Base-by-base conservation (phyloP, 2,329 filamentous ascomycete species). In the Ceratocystis cubensis region DNA sequence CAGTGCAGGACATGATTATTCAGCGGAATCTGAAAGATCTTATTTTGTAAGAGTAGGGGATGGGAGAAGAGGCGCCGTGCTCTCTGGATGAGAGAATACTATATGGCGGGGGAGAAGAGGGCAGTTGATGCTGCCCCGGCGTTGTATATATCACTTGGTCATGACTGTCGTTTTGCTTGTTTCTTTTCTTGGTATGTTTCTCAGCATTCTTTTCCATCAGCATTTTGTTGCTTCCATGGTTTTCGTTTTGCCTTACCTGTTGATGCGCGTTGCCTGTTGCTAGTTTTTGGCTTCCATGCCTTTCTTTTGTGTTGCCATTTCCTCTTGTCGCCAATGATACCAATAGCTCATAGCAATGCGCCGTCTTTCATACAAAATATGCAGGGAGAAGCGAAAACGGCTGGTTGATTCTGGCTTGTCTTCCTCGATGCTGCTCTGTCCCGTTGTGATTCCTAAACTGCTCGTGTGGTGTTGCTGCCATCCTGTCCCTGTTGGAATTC, bases 1-100 rank as follows among this genome's bases (percentile, higher is more conserved):
- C 88, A 10, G 89, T 93, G 66, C 88, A 93, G 76, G 89, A 93
- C 75, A 93, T 91, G 86, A 89, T 91, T 72, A 90, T 91, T 72
- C 88, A 91, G 76, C 87, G 87, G 74, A 91, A 91, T 74, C 80
- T 92, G 66, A 89, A 90, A 77, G 87, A 88, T 76, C 79, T 91
- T 72, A 89, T 92, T 73, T 78, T 89, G 76, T 89, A 77, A 57
- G 28, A 2, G 10, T 20, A 57, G 2, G 25, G 22, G 17, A 33
- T 25, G 6, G 10, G 53, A 33, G 28, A 30, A 22, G 25, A 30
- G 53, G 25, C 13, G 25, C 8, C 15, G 28, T 30, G 13, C 25
- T 57, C 10, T 10, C 8, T 20, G 20, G 50, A 25, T 8, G 25
- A 25, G 50, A 22, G 20, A 48, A 22, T n/a, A 20, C 20, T 20